phyloP scores from a whole-genome alignment of 345 rosid genomes.

The Eucalyptus fibrosa region DNA sequence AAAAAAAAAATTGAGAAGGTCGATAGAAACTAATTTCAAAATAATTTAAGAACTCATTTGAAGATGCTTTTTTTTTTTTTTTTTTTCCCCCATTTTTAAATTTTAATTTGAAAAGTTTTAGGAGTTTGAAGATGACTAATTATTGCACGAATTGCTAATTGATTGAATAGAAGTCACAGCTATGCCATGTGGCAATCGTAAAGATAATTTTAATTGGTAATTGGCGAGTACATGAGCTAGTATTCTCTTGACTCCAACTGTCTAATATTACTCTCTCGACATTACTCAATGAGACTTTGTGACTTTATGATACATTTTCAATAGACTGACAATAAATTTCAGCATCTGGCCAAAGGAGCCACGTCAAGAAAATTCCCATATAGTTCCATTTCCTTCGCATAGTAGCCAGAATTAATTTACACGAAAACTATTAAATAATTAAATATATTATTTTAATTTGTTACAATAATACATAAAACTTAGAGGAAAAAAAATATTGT shows the following conservation, averaged over 20 bases:
- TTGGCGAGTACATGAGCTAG: background rate
- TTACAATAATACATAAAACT: too few relatives aligned
- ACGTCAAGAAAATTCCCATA: background rate
- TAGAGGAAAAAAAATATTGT: too few relatives aligned
- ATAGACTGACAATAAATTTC: background rate
- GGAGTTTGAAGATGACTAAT: background rate
- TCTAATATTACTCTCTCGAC: background rate
- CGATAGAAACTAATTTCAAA: background rate
- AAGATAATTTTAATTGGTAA: background rate
- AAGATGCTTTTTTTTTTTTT: background rate
- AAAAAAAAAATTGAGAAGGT: background rate
- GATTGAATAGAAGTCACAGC: background rate
- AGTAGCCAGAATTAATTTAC: background rate
- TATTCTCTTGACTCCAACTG: background rate
- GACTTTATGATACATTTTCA: background rate
- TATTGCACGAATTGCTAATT: background rate
- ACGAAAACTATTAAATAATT: too few relatives aligned
- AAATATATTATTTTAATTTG: too few relatives aligned
- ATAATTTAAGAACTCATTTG: background rate
- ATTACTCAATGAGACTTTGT: background rate
- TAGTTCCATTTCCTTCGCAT: background rate
- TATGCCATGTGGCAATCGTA: background rate
- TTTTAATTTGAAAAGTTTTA: background rate
- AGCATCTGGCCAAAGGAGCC: background rate
- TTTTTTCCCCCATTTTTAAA: background rate